phyloP scores from a whole-genome alignment of 305 asterid species.

The Withania somnifera region DNA sequence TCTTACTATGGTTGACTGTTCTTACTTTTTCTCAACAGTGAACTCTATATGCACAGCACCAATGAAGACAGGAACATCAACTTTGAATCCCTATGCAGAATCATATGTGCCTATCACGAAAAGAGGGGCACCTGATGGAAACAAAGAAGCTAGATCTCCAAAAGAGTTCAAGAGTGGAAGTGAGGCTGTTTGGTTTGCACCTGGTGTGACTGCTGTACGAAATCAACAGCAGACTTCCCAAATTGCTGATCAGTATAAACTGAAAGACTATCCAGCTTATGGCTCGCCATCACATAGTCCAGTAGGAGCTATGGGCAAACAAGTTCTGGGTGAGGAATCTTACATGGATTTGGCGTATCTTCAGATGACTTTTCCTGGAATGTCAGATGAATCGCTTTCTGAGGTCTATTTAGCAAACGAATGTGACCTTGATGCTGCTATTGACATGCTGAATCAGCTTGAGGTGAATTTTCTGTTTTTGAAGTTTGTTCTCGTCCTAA shows the following conservation, averaged over 20 bases:
- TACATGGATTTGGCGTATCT: conserved; percentile 65
- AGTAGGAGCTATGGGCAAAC: conserved; percentile 24
- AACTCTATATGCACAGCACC: conserved; percentile 21
- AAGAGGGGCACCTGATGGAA: conserved; percentile 37
- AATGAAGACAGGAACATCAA: conserved; percentile 60
- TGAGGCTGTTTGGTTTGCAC: too few species aligned
- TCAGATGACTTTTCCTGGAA: conserved; percentile 69
- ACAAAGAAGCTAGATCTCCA: conserved; percentile 15
- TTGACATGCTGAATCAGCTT: conserved; percentile 72
- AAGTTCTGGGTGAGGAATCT: conserved; percentile 29
- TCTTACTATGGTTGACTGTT: background rate
- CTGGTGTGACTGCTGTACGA: conserved; percentile 24
- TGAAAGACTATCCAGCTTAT: conserved; percentile 24
- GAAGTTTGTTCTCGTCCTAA: background rate
- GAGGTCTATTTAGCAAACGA: conserved; percentile 54
- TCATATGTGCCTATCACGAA: conserved; percentile 60
- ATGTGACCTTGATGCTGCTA: conserved; percentile 56
- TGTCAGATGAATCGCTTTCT: conserved; percentile 64
- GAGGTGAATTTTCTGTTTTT: conserved; percentile 37
- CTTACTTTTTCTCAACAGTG: conserved; percentile 5
- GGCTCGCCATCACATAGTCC: conserved; percentile 43
- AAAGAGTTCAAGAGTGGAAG: conserved; percentile 28
- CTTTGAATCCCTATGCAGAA: conserved; percentile 73
- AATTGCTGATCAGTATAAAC: conserved; percentile 15
- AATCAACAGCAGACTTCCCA: conserved; percentile 21